Evolutionary conservation across 192 early-diverging fungal genomes (phyloP), one percentile per base, ranked within the genome.

Genomic region (Linnemannia exigua): DNA sequence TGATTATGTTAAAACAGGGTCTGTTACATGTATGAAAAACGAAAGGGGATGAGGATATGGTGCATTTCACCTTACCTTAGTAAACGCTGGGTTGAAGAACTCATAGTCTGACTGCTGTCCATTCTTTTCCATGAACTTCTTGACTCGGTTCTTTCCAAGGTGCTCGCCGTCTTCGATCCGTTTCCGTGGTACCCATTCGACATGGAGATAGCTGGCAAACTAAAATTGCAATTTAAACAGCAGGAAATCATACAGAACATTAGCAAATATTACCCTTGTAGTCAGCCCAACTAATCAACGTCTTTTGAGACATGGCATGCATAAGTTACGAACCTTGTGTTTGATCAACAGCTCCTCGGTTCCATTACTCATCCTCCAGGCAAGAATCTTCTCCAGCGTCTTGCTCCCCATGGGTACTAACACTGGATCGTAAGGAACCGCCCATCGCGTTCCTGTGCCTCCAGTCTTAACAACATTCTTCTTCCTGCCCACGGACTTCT

Each of bases 121-220:
- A 81, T 85, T 93, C 84, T 95, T 95, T 50, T 92, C 90, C 76
- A 97, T 79, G 74, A 96, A 95, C 80, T 93, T 94, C 61, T 94
- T 93, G 28, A 95, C 90, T 20, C 96, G 90, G 72, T 91, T 89
- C 76, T 95, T 95, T 35, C 91, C 92, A 46, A 91, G 80, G 81
- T 92, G 91, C 63, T 93, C 90, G 8, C 85, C 81, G 5, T 79
- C 66, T 51, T 92, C 89, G 70, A 85, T 87, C 74, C 70, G 72
- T 11, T 63, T 68, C 44, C 77, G 75, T 17, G 93, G 85, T 15
- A 97, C 88, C 96, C 96, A 97, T 46, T 95, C 94, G 3, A 89
- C 89, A 80, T 95, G 94, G 37, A 90, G 82, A 76, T 95, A 96
- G 87, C 93, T 94, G 89, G 92, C 91, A 77, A 94, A 90, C 93